Evolutionary conservation across 805 yeast genomes (phyloP).

Genomic region (Ogataea pilisensis): DNA sequence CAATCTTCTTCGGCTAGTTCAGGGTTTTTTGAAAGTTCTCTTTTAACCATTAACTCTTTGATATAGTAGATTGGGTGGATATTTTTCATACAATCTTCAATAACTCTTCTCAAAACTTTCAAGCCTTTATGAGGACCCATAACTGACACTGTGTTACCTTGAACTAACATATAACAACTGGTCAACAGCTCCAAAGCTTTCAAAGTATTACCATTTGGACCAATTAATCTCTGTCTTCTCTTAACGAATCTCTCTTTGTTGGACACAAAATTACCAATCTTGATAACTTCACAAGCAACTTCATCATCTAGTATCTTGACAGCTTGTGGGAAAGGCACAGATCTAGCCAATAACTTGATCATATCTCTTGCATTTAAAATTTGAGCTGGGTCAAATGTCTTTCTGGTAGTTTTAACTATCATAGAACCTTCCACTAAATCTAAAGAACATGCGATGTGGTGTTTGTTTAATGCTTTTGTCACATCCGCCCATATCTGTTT

Average conservation of each 20-base stretch:
- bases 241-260: slow-evolving; percentile 93
- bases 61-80: slow-evolving; percentile 97
- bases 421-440: slow-evolving; percentile 95
- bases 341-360: slow-evolving; percentile 87
- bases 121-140: slow-evolving; percentile 97
- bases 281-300: slow-evolving; percentile 91
- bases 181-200: slow-evolving; percentile 93
- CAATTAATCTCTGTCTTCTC: slow-evolving; percentile 93
- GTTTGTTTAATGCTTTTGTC: slow-evolving; percentile 68
- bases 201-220: slow-evolving; percentile 94
- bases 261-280: slow-evolving; percentile 83
- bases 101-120: slow-evolving; percentile 87
- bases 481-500: slow-evolving; percentile 93
- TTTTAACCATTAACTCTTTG: slow-evolving; percentile 95
- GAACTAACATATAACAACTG: slow-evolving; percentile 93
- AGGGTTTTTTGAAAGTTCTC: slow-evolving; percentile 91
- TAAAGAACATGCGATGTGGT: slow-evolving; percentile 76
- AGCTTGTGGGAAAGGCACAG: slow-evolving; percentile 97
- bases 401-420: slow-evolving; percentile 94
- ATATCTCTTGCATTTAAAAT: slow-evolving; percentile 93
- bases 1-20: slow-evolving; percentile 95
- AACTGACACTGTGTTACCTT: slow-evolving; percentile 93
- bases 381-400: slow-evolving; percentile 91
- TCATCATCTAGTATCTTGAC: slow-evolving; percentile 88
- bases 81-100: slow-evolving; percentile 96